Conservation (phyloP, 176 grass and related monocot species). For the Triticum timopheevii region DNA sequence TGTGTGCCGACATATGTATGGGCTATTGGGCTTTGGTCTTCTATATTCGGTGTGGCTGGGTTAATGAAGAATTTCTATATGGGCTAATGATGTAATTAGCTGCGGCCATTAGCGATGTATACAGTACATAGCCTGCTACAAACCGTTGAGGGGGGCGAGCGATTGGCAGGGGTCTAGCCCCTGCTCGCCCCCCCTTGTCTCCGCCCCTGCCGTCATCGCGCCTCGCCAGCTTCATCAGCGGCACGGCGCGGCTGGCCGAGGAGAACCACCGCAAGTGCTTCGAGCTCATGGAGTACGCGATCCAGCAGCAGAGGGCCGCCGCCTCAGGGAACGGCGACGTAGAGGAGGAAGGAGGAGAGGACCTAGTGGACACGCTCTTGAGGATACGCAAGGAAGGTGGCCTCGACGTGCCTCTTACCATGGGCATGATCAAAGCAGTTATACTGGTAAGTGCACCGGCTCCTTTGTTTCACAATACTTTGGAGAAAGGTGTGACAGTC, state of each 20-base stretch:
- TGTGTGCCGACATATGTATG: no score
- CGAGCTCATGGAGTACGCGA: slow-evolving; percentile 32
- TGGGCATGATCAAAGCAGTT: slow-evolving; percentile 26
- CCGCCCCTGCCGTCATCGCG: neutral
- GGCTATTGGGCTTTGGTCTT: no score
- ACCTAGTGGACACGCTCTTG: slow-evolving; percentile 31
- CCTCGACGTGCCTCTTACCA: slow-evolving; percentile 37
- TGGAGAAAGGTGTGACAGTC: neutral
- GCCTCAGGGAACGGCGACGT: neutral
- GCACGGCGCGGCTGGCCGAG: neutral
- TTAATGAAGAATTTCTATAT: no score
- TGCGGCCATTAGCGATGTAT: no score
- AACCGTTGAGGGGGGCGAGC: no score
- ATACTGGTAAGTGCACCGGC: slow-evolving; percentile 28
- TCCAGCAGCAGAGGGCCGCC: slow-evolving; percentile 18
- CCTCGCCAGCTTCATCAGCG: neutral
- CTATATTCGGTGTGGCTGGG: no score
- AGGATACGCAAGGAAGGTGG: slow-evolving; percentile 27
- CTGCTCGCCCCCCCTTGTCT: no score
- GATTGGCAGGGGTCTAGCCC: no score
- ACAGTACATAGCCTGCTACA: no score
- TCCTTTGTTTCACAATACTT: neutral
- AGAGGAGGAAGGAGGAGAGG: neutral
- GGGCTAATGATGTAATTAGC: no score
- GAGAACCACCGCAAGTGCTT: slow-evolving; percentile 28